A percentile compares a stretch with the other conserved stretches of the same genome.
phyloP scores from a whole-genome alignment of 2,329 filamentous ascomycete genomes.

The Curvularia hawaiiensis region DNA sequence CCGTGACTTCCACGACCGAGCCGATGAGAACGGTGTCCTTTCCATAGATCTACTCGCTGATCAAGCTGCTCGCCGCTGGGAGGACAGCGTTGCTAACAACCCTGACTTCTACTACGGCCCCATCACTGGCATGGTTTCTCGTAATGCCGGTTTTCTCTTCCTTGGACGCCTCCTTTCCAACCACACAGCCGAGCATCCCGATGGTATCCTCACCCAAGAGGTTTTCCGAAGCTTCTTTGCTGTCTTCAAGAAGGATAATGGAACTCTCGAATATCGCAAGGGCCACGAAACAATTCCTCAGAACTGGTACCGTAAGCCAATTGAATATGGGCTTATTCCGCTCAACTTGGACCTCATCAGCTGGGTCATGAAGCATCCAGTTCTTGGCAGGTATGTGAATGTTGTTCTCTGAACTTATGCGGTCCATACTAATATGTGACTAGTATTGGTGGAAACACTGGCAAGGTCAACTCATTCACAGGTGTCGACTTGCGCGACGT shows the following conservation, averaged over 20 bases:
- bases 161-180: slow-evolving; percentile 41
- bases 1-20: slow-evolving; percentile 50
- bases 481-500: slow-evolving; percentile 48
- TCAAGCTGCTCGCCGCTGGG: slow-evolving; percentile 49
- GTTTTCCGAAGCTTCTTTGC: slow-evolving; percentile 56
- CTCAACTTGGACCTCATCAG: slow-evolving; percentile 27
- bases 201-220: slow-evolving; percentile 24
- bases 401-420: background rate
- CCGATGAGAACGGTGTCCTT: slow-evolving; percentile 21
- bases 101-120: slow-evolving; percentile 62
- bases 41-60: slow-evolving; percentile 26
- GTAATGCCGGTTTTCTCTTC: slow-evolving; percentile 51
- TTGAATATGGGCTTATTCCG: slow-evolving; percentile 55
- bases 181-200: slow-evolving; percentile 22
- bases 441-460: slow-evolving; percentile 59
- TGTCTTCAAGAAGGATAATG: slow-evolving; percentile 49
- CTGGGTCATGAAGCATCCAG: slow-evolving; percentile 23
- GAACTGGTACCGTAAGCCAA: slow-evolving; percentile 57
- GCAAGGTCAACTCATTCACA: slow-evolving; percentile 57
- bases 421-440: background rate
- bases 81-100: slow-evolving; percentile 57
- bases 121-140: slow-evolving; percentile 56
- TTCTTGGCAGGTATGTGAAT: slow-evolving; percentile 25
- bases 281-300: slow-evolving; percentile 60
- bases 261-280: slow-evolving; percentile 46